These are phyloP conservation scores for Circinella umbellata DNA, from an alignment of 371 early-diverging fungal species.

Conservation along the genomic window DNA sequence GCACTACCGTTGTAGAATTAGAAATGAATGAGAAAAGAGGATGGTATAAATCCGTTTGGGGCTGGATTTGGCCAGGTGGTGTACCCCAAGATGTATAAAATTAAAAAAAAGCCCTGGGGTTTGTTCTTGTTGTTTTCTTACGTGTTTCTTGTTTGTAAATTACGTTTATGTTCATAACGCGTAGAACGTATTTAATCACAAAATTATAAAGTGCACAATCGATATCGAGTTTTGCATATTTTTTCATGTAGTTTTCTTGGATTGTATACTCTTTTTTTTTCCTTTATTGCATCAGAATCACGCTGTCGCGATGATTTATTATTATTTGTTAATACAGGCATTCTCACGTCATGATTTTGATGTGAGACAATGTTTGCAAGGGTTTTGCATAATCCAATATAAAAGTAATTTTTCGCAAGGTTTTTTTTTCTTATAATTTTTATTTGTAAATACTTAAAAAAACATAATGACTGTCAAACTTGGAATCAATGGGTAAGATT, in stretches of 20 bases:
- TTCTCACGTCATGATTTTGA: background rate
- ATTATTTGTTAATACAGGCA: background rate
- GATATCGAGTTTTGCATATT: no score
- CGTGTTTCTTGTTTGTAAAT: no score
- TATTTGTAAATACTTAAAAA: background rate
- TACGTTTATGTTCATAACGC: no score
- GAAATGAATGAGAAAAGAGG: background rate
- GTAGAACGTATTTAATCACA: no score
- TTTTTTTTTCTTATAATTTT: background rate
- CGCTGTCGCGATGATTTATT: background rate
- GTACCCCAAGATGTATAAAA: slow-evolving; percentile 3
- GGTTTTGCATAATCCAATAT: slow-evolving; percentile 1
- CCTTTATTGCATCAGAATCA: background rate
- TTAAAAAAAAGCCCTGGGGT: background rate
- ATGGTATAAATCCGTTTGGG: background rate
- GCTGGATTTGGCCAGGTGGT: background rate
- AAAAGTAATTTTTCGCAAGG: background rate
- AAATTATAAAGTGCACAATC: no score
- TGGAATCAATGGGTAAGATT: slow-evolving; percentile 32
- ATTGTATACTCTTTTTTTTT: no score
- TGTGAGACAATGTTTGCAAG: slow-evolving; percentile 4
- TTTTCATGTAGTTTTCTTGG: no score
- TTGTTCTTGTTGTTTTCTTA: no score
- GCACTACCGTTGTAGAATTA: background rate
- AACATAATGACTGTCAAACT: slow-evolving; percentile 22